A percentile compares a stretch with the other conserved stretches of the same genome.
Evolutionary conservation across 2,329 filamentous ascomycete species (phyloP).

Genomic region (Grosmannia penicillata): DNA sequence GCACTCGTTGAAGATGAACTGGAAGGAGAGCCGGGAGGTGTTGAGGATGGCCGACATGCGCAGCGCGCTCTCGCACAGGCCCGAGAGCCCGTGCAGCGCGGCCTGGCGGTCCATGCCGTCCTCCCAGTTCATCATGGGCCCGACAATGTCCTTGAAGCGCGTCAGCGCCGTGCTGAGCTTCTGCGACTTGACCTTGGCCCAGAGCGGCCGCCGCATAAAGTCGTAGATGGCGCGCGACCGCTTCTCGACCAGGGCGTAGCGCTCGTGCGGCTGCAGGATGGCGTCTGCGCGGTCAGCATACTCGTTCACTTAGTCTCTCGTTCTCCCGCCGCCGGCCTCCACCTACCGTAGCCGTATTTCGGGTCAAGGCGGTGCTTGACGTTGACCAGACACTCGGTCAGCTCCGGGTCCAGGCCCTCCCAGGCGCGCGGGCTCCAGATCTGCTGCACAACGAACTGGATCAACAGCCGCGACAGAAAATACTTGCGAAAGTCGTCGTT

Average conservation of each 20-base stretch:
- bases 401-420: conserved; percentile 14
- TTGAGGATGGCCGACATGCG: conserved; percentile 32
- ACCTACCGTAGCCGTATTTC: conserved; percentile 15
- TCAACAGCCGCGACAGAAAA: conserved; percentile 22
- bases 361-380: conserved; percentile 11
- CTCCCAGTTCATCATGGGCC: conserved; percentile 28
- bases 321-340: neutral
- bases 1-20: conserved; percentile 30
- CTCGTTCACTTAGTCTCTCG: neutral
- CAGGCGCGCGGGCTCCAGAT: conserved; percentile 20
- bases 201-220: conserved; percentile 17
- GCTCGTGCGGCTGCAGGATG: conserved; percentile 12
- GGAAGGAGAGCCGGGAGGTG: conserved; percentile 20
- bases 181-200: conserved; percentile 11
- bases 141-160: conserved; percentile 20
- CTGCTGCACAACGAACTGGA: conserved; percentile 20
- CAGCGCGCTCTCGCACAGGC: conserved; percentile 26
- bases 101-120: conserved; percentile 17
- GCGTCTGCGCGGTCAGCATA: conserved; percentile 2
- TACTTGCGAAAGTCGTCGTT: conserved; percentile 16
- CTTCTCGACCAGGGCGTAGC: conserved; percentile 21
- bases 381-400: conserved; percentile 11
- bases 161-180: conserved; percentile 12
- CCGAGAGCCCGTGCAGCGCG: conserved; percentile 27
- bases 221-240: conserved; percentile 19